phyloP scores from a whole-genome alignment of 768 basidiomycete genomes.

The Phaeotremella skinneri region DNA sequence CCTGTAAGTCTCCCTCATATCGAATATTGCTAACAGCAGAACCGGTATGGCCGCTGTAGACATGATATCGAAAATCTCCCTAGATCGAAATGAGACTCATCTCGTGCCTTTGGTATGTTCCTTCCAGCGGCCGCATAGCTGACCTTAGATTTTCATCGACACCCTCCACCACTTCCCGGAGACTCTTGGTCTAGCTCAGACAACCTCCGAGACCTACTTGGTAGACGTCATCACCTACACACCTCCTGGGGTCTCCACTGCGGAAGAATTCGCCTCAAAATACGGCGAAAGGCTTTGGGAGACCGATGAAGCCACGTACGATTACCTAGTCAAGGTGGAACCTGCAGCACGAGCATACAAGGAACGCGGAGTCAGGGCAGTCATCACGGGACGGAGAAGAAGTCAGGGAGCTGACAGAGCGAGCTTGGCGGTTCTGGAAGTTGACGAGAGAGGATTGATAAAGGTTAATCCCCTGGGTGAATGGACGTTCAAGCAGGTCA shows the following conservation, averaged over 20 bases:
- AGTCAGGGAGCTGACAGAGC: constrained; percentile 91
- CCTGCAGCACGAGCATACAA: constrained; percentile 85
- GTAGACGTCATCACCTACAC: constrained; percentile 71
- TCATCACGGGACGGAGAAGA: constrained; percentile 91
- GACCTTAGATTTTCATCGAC: constrained; percentile 76
- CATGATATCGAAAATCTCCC: constrained; percentile 82
- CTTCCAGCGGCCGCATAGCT: neutral
- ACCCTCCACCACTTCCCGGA: constrained; percentile 94
- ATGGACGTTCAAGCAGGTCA: constrained; percentile 81
- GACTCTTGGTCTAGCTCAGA: constrained; percentile 82
- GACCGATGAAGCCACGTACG: constrained; percentile 78
- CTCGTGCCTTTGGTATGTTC: constrained; percentile 59
- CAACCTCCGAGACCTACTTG: constrained; percentile 74
- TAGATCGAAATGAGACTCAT: constrained; percentile 50
- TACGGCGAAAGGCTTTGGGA: constrained; percentile 85
- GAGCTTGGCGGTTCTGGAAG: constrained; percentile 76
- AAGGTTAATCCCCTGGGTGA: constrained; percentile 91
- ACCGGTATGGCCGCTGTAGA: constrained; percentile 91
- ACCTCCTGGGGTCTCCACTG: constrained; percentile 67
- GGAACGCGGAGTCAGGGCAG: constrained; percentile 70
- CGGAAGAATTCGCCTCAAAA: constrained; percentile 71
- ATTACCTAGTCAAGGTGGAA: constrained; percentile 93
- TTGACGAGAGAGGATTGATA: constrained; percentile 82
- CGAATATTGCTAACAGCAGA: constrained; percentile 20
- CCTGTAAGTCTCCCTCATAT: constrained; percentile 52